Evolutionary conservation across 176 grass and related monocot genomes (phyloP), one percentile per base, ranked within the genome.

Genomic region (Triticum monococcum): DNA sequence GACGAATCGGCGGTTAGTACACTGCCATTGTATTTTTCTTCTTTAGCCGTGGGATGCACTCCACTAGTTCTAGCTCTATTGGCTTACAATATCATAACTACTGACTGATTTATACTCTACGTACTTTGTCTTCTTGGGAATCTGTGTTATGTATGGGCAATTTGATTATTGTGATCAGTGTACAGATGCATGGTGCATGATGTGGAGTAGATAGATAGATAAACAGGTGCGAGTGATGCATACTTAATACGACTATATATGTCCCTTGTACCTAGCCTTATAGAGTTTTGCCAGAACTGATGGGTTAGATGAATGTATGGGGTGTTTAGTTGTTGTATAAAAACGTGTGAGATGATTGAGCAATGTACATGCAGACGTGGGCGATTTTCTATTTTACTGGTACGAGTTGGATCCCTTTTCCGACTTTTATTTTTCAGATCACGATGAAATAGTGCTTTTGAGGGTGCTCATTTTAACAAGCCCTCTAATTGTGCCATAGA

Each of bases 161-260:
- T 30, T 75, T 75, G 41, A 10, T 28, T 50, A 75, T 26, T 48
- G 18, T 75, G 38, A 25, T 73, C 25, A 24, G 38, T 45, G 43
- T 3, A 46, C 40, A 56, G 14, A 56, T 56, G 50, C 50, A 56
- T 56, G 50, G 43, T 20, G 52, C 30, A 75, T 46, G 11, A 14
- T 37, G 59, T 86, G 28, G 62, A 70, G 26, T 85, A 45, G 43
- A 20, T 78, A 45, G 43, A 20, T 78, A 64, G 81, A 12, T 67
- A 8, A 70, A n/a, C 75, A 62, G 41, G 62, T 12, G 16, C 14
- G 26, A 28, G 79, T 33, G 2, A 30, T 63, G 52, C 52, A 8
- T 57, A 57, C 52, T 57, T 64, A 52, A 52, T 52, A 17, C 4
- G 48, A 52, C 6, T 17, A 6, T 52, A 16, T 50, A 50, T 50